These are phyloP conservation scores for Pouteria glomerata DNA, from an alignment of 148 eudicot genomes.

Conservation along the genomic window DNA sequence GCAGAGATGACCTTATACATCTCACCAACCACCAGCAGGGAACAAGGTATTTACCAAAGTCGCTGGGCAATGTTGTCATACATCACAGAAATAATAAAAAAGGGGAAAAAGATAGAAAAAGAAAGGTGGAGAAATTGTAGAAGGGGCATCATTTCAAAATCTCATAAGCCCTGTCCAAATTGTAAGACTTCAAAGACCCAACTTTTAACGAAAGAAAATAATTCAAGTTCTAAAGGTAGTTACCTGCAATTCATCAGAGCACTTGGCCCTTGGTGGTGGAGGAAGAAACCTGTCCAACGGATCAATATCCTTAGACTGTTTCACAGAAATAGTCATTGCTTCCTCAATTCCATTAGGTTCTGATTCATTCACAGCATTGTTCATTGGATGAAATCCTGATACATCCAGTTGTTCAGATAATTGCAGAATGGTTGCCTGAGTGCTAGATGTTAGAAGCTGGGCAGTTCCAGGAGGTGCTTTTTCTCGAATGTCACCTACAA, in stretches of 20 bases:
- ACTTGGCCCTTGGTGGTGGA: constrained; percentile 54
- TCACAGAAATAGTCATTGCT: background rate
- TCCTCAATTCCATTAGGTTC: background rate
- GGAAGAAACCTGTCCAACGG: constrained; percentile 70
- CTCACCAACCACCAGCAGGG: background rate
- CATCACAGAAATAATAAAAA: no score
- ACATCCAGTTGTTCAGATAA: background rate
- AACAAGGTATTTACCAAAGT: background rate
- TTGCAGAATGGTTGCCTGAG: background rate
- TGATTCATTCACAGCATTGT: background rate
- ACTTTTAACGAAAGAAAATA: background rate
- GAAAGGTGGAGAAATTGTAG: no score
- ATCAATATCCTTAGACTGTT: constrained; percentile 30
- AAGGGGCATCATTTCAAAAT: no score
- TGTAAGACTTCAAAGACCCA: no score
- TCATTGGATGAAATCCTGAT: background rate
- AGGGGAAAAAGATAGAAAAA: no score
- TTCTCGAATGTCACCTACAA: constrained; percentile 10
- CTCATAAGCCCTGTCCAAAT: no score
- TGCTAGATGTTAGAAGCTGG: background rate
- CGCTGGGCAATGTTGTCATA: no score
- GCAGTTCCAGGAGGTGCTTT: constrained; percentile 4
- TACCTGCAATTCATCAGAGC: constrained; percentile 78
- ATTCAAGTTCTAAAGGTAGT: constrained; percentile 11
- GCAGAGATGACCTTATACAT: background rate